These are phyloP conservation scores for Dalbergia cochinchinensis DNA, from an alignment of 306 rosid species.

Conservation along the genomic window DNA sequence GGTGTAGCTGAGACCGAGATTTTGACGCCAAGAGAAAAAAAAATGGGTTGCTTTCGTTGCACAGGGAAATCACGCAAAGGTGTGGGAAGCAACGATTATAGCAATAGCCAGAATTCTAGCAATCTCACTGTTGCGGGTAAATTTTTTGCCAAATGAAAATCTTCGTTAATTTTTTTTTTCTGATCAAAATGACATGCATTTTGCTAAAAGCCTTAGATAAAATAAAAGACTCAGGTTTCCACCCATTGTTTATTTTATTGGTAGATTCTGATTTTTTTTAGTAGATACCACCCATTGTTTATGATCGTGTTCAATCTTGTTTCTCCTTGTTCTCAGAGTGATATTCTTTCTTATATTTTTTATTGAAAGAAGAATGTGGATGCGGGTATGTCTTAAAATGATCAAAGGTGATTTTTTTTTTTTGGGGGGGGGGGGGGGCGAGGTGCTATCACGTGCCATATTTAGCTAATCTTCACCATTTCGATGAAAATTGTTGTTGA, in stretches of 20 bases:
- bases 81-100: conserved; percentile 30
- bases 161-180: neutral
- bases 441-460: neutral
- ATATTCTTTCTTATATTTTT: neutral
- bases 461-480: neutral
- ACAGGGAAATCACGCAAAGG: conserved; percentile 54
- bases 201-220: conserved; percentile 12
- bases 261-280: too few species aligned
- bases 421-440: neutral
- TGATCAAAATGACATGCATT: conserved; percentile 12
- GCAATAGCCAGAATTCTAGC: conserved; percentile 40
- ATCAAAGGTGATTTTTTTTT: conserved; percentile 19
- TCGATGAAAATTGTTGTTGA: neutral
- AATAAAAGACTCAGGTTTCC: neutral
- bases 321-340: neutral
- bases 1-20: conserved; percentile 42
- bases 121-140: conserved; percentile 53
- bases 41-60: conserved; percentile 88
- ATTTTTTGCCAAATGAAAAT: conserved; percentile 17
- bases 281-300: conserved; percentile 25
- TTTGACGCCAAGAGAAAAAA: conserved; percentile 9
- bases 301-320: neutral
- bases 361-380: neutral
- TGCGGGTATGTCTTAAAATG: conserved; percentile 39
- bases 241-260: conserved; percentile 22